Evolutionary conservation across 495 filamentous ascomycete species (phyloP).

Genomic region (Articulospora tetracladia): DNA sequence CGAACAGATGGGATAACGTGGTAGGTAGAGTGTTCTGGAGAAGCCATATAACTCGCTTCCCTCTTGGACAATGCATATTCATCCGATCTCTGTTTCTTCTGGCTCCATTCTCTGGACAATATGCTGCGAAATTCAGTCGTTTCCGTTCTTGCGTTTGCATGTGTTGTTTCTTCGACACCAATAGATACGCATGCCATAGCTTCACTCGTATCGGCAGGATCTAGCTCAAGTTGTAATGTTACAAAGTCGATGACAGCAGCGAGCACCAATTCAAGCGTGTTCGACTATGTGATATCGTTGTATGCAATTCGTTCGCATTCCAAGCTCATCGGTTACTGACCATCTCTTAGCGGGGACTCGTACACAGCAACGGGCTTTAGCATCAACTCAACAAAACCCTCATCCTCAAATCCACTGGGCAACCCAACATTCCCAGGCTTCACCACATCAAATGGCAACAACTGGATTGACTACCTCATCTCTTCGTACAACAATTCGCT

Average conservation of each 20-base stretch:
- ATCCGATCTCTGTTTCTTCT: no score
- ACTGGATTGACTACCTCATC: conserved; percentile 65
- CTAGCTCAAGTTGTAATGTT: no score
- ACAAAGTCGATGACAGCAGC: no score
- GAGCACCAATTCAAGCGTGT: not conserved
- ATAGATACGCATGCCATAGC: not conserved
- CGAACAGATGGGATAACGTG: no score
- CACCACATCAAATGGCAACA: conserved; percentile 53
- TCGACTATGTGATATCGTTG: not conserved
- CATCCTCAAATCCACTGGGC: conserved; percentile 61
- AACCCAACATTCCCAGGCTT: conserved; percentile 62
- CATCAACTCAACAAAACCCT: conserved; percentile 52
- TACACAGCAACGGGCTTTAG: conserved; percentile 67
- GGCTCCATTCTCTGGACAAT: no score
- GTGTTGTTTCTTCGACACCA: no score
- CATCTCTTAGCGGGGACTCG: conserved; percentile 36
- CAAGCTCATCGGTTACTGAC: not conserved
- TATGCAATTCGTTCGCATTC: not conserved
- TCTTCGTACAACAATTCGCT: conserved; percentile 54
- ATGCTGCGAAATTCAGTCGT: no score
- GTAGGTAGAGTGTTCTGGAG: no score
- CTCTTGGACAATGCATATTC: no score
- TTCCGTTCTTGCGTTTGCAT: no score
- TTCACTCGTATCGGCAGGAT: no score
- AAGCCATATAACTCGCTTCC: no score